Base-by-base conservation (phyloP, 495 filamentous ascomycete species). In the Tuber aestivum region DNA sequence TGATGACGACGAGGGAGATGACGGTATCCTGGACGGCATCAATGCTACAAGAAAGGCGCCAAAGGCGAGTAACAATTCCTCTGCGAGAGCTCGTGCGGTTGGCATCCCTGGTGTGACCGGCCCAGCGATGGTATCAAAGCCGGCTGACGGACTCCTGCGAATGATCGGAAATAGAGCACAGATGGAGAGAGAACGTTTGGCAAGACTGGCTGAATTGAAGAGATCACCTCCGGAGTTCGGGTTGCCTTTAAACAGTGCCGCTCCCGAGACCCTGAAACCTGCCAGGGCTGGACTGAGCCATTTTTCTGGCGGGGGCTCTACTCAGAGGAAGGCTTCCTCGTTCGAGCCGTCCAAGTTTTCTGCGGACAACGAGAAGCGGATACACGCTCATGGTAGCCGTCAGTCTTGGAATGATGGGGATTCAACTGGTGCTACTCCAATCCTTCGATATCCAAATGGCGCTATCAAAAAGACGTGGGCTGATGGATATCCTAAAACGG, bases 101-200 rank as follows among this genome's bases (percentile, higher is more conserved):
- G 44, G 44, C 37, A n/a, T 40, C 5, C 32, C 16, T 18, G 45
- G 44, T 41, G n/a, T 23, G n/a, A 21, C 21, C 14, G 65, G n/a
- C 65, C 41, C n/a, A 41, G n/a, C 38, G 16, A 44, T 70, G 41
- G 65, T 71, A 41, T 37, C 32, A 44, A 5, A 48, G 35, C 37
- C 18, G 41, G 21, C 41, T 48, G 41, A 72, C 40, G 48, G 16
- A 32, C 61, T 48, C 9, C 75, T 69, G 23, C 40, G 76, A 21
- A 41, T 79, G 38, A 77, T 76, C 16, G 48, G 78, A 27, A 72
- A 79, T 70, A 74, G 78, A 71, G 41, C 50, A 27, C 72, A 90
- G 76, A 95, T 97, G 93, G 95, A 98, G 78, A 85, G 90, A 80
- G 95, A 96, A 80, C 88, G 95, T 35, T 87, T 97, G 14, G 91